Evolutionary conservation across 352 stramenopile genomes (phyloP).

Genomic region (Phytophthora lateralis): DNA sequence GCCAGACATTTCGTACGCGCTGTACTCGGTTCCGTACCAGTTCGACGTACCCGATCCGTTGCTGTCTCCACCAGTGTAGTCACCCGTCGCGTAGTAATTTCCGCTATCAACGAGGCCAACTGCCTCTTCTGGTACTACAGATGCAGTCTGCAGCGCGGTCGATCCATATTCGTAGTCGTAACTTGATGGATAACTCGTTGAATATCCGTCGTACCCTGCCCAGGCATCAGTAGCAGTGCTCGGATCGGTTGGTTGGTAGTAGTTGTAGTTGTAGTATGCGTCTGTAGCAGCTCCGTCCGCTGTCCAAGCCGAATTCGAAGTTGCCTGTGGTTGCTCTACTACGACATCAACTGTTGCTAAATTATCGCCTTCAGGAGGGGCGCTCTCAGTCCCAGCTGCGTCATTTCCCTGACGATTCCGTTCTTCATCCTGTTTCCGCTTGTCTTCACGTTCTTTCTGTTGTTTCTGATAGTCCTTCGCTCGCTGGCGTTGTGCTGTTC

Average conservation of each 20-base stretch:
- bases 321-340: constrained; percentile 10
- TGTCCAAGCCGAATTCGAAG: constrained; percentile 5
- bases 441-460: constrained; percentile 8
- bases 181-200: constrained; percentile 1
- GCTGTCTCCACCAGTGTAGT: constrained; percentile 8
- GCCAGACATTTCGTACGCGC: constrained; percentile 29
- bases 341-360: background rate
- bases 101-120: constrained; percentile 31
- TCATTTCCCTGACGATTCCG: constrained; percentile 4
- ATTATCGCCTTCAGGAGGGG: background rate
- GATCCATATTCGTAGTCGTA: constrained; percentile 16
- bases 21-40: constrained; percentile 35
- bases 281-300: constrained; percentile 4
- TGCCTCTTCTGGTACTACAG: background rate
- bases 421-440: constrained; percentile 22
- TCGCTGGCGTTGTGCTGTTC: constrained; percentile 13
- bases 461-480: constrained; percentile 26
- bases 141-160: background rate
- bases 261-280: constrained; percentile 31
- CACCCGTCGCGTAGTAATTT: constrained; percentile 26
- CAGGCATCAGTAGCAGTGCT: constrained; percentile 6
- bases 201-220: constrained; percentile 22
- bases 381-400: background rate
- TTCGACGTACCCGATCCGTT: constrained; percentile 18
- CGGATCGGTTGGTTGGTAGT: constrained; percentile 12